These are phyloP conservation scores for Ziziphus jujuba DNA, from an alignment of 306 rosid genomes.

Conservation along the genomic window DNA sequence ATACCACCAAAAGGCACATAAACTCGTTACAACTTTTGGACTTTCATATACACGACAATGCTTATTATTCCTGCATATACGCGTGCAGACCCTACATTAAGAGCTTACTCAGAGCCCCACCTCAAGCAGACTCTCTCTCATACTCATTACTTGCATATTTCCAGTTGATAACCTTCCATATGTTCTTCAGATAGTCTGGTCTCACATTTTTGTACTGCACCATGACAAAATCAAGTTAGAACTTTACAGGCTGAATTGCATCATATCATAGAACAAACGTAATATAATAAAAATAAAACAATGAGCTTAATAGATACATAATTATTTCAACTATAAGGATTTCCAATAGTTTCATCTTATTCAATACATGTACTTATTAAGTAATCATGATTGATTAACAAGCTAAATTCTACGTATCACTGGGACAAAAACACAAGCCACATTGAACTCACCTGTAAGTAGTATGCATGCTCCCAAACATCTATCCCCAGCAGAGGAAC, in stretches of 20 bases:
- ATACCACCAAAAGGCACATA: background rate
- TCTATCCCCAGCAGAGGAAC: conserved; percentile 41
- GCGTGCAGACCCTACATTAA: background rate
- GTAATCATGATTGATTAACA: background rate
- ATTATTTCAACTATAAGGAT: too few species aligned
- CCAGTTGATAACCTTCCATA: conserved; percentile 91
- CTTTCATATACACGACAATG: background rate
- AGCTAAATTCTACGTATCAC: background rate
- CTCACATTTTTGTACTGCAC: conserved; percentile 91
- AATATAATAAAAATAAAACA: too few species aligned
- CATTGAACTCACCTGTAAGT: conserved; percentile 32
- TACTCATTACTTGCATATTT: conserved; percentile 65
- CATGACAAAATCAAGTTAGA: conserved; percentile 19
- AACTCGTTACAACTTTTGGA: background rate
- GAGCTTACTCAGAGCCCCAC: background rate
- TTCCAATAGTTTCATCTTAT: too few species aligned
- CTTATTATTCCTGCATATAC: conserved; percentile 7
- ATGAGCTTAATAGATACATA: too few species aligned
- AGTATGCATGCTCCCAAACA: conserved; percentile 47
- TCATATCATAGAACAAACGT: background rate
- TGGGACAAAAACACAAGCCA: background rate
- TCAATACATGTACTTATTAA: too few species aligned
- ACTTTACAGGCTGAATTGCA: background rate
- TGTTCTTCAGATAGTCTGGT: conserved; percentile 88
- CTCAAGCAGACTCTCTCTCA: conserved; percentile 55